Base-by-base conservation (phyloP, 2,329 filamentous ascomycete species). In the Fusarium nematophilum region DNA sequence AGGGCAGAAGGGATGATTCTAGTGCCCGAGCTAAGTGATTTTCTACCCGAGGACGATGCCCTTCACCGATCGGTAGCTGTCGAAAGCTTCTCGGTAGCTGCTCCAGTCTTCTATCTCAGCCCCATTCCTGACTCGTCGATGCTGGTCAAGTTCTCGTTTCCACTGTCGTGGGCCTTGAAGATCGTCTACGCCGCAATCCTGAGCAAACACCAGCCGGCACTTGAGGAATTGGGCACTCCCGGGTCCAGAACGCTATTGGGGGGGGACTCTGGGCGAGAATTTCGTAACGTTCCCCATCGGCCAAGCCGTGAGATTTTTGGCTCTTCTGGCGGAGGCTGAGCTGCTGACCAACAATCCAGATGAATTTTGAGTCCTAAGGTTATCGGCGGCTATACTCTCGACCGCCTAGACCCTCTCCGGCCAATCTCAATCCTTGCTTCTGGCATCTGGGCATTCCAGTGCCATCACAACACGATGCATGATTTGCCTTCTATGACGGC, bases 381-480 rank as follows among this genome's bases (percentile, higher is more conserved):
- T 44, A 44, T 46, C 44, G n/a, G 36, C 46, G 34, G 39, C 34
- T 36, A 31, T 27, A 7, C 26, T 8, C 11, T 11, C 8, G n/a
- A n/a, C n/a, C n/a, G 33, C 14, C 33, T 17, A 11, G 33, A 36
- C 17, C 34, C 4, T 11, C 9, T 23, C 3, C 34, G 26, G 11
- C 26, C 23, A 37, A 37, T 34, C 10, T 33, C 37, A 42, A 42
- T 33, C 52, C 42, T 37, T 53, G 27, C 17, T 39, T 31, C 34
- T 57, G 49, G 37, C 40, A 62, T 18, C 40, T 37, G 29, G 23
- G 15, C 59, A 64, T 63, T 64, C 59, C 59, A 60, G 46, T 56
- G 34, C 33, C 52, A 48, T 57, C 50, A 52, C 60, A 49, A 59
- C 51, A 51, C 43, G 42, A 60, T 23, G 56, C 59, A 53, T 31